Percentiles rank a stretch among this genome's conserved stretches.
Conservation (phyloP, 371 early-diverging fungal species). For the Rhizopus arrhizus region DNA sequence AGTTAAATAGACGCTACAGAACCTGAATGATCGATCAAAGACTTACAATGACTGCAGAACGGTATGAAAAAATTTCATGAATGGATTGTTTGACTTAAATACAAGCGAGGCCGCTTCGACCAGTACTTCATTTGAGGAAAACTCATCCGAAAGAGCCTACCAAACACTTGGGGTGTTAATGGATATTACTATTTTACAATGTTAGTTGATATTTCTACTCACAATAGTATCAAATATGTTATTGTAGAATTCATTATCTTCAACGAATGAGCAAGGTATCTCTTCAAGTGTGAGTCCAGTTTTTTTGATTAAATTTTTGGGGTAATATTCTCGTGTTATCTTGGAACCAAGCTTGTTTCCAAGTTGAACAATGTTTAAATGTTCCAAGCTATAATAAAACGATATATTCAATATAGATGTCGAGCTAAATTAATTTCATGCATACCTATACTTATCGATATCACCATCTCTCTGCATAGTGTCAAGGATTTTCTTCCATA, state of each 20-base stretch:
- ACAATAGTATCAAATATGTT: constrained; percentile 22
- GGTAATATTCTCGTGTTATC: constrained; percentile 17
- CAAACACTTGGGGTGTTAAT: constrained; percentile 19
- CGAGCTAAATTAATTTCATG: constrained; percentile 16
- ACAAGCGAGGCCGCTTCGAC: constrained; percentile 17
- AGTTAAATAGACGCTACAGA: constrained; percentile 20
- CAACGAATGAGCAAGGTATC: constrained; percentile 19
- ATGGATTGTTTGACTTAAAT: constrained; percentile 21
- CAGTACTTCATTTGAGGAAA: constrained; percentile 24
- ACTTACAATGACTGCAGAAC: constrained; percentile 22
- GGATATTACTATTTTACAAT: constrained; percentile 19
- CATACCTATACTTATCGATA: constrained; percentile 21
- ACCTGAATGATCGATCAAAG: constrained; percentile 18
- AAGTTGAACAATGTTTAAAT: constrained; percentile 15
- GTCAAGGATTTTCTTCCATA: constrained; percentile 18
- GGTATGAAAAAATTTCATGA: constrained; percentile 23
- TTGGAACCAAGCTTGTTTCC: constrained; percentile 20
- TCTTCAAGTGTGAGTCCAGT: constrained; percentile 21
- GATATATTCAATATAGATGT: constrained; percentile 19
- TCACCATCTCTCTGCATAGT: constrained; percentile 18
- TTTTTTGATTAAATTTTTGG: constrained; percentile 17
- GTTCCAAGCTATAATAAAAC: constrained; percentile 11
- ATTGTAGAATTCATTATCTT: constrained; percentile 22
- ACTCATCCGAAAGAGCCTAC: constrained; percentile 22
- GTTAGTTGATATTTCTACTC: constrained; percentile 22